Evolutionary conservation across 78 protist genomes (phyloP), one percentile per base, ranked within the genome.

Genomic region (Dictyostelium capitatum): DNA sequence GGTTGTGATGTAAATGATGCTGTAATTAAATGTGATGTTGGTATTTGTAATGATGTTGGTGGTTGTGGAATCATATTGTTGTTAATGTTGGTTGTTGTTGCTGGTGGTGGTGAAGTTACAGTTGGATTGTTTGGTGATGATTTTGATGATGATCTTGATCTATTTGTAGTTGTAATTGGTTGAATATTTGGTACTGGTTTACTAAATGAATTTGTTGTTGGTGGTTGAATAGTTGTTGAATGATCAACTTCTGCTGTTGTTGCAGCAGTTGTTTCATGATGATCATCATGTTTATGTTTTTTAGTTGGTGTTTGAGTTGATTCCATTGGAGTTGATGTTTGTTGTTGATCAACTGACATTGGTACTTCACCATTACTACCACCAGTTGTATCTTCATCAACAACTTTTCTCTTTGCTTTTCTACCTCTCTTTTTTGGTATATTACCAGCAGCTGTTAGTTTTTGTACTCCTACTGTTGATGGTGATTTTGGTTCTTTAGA

Each of bases 391-490:
- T 77, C 82, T 28, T 77, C 65, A 25, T 54, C 65, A 8, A 65
- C n/a, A 8, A 14, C 53, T 47, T 47, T 77, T 30, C 56, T 77
- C 32, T 77, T 77, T 77, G 82, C 56, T 51, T 77, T 77, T 77
- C 82, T 77, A 51, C 82, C 82, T 50, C 82, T 46, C 65, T 77
- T 77, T 23, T 51, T 51, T 25, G 50, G 80, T 43, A 41, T 43
- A 20, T 53, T 62, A 11, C 70, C 70, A 10, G 70, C 70, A 19
- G 70, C 70, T 7, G 70, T 62, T 62, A 62, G 23, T 62, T 62
- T 62, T 37, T 1, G 43, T 3, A 2, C n/a, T n/a, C n/a, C n/a
- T 10, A 59, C 28, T 23, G 23, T 30, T 11, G 70, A 62, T 62
- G 70, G 70, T 62, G 70, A 62, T 62, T 62, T 62, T 62, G 70